These are phyloP conservation scores for Quercus engelmannii DNA, from an alignment of 306 rosid genomes.

Conservation along the genomic window DNA sequence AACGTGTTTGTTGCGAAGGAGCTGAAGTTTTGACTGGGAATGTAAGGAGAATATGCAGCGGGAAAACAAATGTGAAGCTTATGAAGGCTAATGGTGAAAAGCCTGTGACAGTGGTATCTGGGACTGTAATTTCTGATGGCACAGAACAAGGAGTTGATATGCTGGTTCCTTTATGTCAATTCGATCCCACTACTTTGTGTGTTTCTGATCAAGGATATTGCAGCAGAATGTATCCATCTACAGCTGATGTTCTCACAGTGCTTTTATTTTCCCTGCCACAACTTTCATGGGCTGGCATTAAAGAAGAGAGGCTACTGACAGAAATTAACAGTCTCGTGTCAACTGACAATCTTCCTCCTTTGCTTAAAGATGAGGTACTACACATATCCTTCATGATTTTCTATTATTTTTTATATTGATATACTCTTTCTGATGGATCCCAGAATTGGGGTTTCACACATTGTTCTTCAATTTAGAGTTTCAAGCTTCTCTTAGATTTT, in stretches of 20 bases:
- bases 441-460: too few species aligned
- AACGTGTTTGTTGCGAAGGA: slow-evolving; percentile 66
- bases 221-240: slow-evolving; percentile 74
- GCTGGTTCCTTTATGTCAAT: slow-evolving; percentile 58
- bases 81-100: slow-evolving; percentile 43
- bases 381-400: slow-evolving; percentile 4
- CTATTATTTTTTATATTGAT: not conserved
- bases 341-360: slow-evolving; percentile 49
- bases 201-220: slow-evolving; percentile 56
- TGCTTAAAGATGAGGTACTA: slow-evolving; percentile 79
- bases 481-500: too few species aligned
- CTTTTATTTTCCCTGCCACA: slow-evolving; percentile 74
- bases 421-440: too few species aligned
- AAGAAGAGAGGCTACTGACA: slow-evolving; percentile 49
- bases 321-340: slow-evolving; percentile 46
- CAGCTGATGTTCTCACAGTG: slow-evolving; percentile 71
- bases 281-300: slow-evolving; percentile 65
- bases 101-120: slow-evolving; percentile 58
- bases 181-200: slow-evolving; percentile 40
- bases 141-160: slow-evolving; percentile 64
- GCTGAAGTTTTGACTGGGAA: slow-evolving; percentile 50
- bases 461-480: too few species aligned
- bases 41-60: slow-evolving; percentile 34
- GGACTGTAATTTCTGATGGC: slow-evolving; percentile 52
- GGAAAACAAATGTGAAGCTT: slow-evolving; percentile 43